Evolutionary conservation across 345 rosid genomes (phyloP).

Genomic region (Arabis hirsuta): DNA sequence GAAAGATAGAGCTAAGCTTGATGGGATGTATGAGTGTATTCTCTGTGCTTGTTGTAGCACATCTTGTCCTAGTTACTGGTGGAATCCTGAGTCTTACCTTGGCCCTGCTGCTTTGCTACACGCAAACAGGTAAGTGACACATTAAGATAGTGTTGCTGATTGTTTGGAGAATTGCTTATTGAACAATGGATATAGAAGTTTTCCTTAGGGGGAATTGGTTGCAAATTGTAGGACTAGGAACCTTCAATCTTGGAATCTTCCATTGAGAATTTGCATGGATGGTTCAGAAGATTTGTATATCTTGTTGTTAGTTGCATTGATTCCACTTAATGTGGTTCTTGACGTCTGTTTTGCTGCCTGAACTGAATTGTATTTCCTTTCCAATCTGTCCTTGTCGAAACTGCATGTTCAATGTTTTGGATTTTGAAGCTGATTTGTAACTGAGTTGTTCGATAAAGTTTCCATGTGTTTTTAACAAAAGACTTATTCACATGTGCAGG

Average conservation of each 20-base stretch:
- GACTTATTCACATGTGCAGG: conserved; percentile 52
- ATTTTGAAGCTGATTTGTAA: conserved; percentile 12
- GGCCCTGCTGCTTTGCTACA: conserved; percentile 98
- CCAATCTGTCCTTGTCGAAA: neutral
- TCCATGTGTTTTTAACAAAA: conserved; percentile 23
- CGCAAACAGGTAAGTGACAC: conserved; percentile 68
- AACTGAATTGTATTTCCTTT: neutral
- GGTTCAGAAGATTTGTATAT: neutral
- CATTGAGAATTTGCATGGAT: neutral
- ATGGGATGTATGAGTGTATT: conserved; percentile 99
- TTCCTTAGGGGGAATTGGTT: neutral
- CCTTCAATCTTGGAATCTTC: neutral
- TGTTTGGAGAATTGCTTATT: neutral
- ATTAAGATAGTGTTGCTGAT: neutral
- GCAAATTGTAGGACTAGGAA: neutral
- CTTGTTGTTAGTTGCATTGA: conserved; percentile 9
- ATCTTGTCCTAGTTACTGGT: conserved; percentile 99
- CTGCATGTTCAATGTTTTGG: neutral
- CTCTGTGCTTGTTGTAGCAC: conserved; percentile 97
- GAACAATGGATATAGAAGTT: neutral
- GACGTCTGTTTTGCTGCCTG: conserved; percentile 1
- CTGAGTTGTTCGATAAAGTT: neutral
- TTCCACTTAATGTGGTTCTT: neutral
- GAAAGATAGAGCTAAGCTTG: conserved; percentile 91
- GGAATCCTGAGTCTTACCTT: conserved; percentile 96